These are phyloP conservation scores for Senna tora DNA, from an alignment of 306 rosid species.

Conservation along the genomic window DNA sequence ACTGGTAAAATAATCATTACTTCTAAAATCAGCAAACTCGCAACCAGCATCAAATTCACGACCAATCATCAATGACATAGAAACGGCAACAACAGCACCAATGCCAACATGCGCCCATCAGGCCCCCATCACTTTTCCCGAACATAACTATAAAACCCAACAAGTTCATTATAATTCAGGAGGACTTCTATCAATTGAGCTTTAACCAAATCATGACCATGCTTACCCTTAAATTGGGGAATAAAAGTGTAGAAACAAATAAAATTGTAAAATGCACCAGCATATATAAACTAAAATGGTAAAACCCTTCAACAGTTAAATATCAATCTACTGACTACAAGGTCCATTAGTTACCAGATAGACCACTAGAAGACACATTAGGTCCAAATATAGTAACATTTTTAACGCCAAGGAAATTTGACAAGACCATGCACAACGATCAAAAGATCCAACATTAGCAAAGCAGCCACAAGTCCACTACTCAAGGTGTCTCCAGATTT, in stretches of 20 bases:
- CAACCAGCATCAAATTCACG: constrained; percentile 75
- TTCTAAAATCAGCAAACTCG: constrained; percentile 70
- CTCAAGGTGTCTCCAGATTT: constrained; percentile 32
- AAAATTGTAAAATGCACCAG: not conserved
- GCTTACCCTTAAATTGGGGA: constrained; percentile 15
- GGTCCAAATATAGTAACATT: constrained; percentile 48
- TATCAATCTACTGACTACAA: constrained; percentile 45
- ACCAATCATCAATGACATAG: constrained; percentile 69
- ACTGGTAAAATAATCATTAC: constrained; percentile 60
- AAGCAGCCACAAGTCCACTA: constrained; percentile 48
- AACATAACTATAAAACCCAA: constrained; percentile 88
- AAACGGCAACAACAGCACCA: constrained; percentile 73
- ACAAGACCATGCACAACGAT: constrained; percentile 50
- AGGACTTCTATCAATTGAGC: constrained; percentile 33
- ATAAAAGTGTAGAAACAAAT: constrained; percentile 13
- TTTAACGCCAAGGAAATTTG: constrained; percentile 47
- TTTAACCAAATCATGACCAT: constrained; percentile 36
- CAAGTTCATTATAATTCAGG: constrained; percentile 59
- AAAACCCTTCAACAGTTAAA: constrained; percentile 35
- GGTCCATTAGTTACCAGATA: constrained; percentile 43
- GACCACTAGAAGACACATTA: constrained; percentile 38
- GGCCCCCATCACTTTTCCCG: constrained; percentile 66
- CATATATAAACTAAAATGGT: constrained; percentile 22
- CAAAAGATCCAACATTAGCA: constrained; percentile 42
- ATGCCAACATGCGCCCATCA: constrained; percentile 66